Evolutionary conservation across 2,329 filamentous ascomycete species (phyloP).

Genomic region (Sphaerostilbella broomeana): DNA sequence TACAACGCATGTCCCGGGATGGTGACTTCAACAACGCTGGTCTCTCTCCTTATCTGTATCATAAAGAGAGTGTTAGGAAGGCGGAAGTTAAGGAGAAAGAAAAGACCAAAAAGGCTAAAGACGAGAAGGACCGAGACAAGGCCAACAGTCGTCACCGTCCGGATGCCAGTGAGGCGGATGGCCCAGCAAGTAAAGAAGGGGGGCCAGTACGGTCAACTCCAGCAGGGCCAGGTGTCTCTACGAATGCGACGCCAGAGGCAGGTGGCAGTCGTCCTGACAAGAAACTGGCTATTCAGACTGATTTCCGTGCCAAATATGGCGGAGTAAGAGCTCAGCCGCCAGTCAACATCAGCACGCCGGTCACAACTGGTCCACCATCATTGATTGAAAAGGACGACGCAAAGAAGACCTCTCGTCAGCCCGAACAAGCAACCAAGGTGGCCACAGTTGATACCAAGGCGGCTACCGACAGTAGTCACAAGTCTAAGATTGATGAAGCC

Average conservation of each 20-base stretch:
- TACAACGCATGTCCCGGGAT: neutral
- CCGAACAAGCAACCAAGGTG: neutral
- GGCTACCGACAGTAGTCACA: constrained; percentile 8
- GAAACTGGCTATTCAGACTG: neutral
- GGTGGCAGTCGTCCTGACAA: constrained; percentile 5
- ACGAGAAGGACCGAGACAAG: constrained; percentile 9
- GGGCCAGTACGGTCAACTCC: neutral
- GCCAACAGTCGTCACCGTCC: constrained; percentile 1
- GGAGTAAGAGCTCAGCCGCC: neutral
- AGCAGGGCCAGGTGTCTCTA: neutral
- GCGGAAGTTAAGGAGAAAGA: constrained; percentile 4
- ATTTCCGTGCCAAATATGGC: constrained; percentile 8
- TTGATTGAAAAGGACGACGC: neutral
- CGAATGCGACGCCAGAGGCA: neutral
- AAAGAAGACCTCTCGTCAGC: constrained; percentile 2
- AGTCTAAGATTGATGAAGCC: constrained; percentile 10
- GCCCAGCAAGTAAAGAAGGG: neutral
- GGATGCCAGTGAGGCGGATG: constrained; percentile 1
- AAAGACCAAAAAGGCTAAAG: constrained; percentile 8
- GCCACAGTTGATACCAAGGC: constrained; percentile 6
- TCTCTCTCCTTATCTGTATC: constrained; percentile 16
- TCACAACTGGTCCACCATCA: neutral
- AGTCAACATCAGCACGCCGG: constrained; percentile 1
- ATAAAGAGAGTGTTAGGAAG: constrained; percentile 14
- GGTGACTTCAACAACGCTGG: constrained; percentile 16